Evolutionary conservation across 169 alveolate genomes (phyloP).

Genomic region (Plasmodium ovale): DNA sequence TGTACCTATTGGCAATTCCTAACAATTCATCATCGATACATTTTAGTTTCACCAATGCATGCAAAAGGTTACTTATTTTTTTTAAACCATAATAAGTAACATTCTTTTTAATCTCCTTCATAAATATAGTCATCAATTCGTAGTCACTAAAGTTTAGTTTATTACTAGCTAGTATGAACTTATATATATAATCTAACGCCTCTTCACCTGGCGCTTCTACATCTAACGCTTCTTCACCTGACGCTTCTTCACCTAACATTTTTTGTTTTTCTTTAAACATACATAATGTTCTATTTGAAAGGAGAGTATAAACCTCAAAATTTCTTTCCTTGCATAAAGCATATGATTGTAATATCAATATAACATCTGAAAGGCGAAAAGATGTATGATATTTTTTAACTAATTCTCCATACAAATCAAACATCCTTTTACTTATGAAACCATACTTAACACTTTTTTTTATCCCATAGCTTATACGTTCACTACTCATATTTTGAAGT

Average conservation of each 20-base stretch:
- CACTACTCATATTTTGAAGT: slow-evolving; percentile 8
- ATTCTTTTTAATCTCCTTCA: slow-evolving; percentile 41
- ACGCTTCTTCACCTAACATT: neutral
- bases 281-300: slow-evolving; percentile 37
- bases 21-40: slow-evolving; percentile 45
- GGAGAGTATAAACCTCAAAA: slow-evolving; percentile 43
- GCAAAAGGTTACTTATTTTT: slow-evolving; percentile 30
- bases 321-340: slow-evolving; percentile 73
- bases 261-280: slow-evolving; percentile 23
- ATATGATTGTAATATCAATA: slow-evolving; percentile 54
- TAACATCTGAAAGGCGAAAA: slow-evolving; percentile 31
- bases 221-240: neutral
- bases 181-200: slow-evolving; percentile 37
- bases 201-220: neutral
- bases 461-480: slow-evolving; percentile 42
- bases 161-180: slow-evolving; percentile 61
- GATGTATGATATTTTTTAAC: slow-evolving; percentile 13
- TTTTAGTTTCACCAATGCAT: slow-evolving; percentile 42
- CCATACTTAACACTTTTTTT: slow-evolving; percentile 73
- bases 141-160: slow-evolving; percentile 47
- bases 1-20: slow-evolving; percentile 4
- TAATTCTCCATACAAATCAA: slow-evolving; percentile 27
- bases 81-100: slow-evolving; percentile 33
- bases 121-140: slow-evolving; percentile 33
- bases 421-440: slow-evolving; percentile 63